Conservation (phyloP, 164 flowering plant species). For the Sextonia rubra region DNA sequence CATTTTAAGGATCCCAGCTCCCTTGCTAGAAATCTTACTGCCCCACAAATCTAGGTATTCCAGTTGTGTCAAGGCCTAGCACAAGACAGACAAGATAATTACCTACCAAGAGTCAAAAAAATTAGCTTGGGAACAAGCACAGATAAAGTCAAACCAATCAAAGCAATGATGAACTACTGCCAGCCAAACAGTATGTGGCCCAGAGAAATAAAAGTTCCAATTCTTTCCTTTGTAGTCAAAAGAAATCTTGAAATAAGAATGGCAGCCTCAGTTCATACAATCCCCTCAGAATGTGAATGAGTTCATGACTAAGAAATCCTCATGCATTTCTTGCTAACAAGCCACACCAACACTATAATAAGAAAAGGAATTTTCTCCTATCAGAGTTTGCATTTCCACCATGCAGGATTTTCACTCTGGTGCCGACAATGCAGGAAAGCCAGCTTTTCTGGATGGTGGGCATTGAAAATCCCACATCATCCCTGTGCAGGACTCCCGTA, state of each 20-base stretch:
- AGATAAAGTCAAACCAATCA: background rate
- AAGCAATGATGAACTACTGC: background rate
- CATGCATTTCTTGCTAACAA: too few relatives aligned
- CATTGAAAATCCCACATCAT: too few relatives aligned
- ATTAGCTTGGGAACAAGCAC: background rate
- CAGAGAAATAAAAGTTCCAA: background rate
- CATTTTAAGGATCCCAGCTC: conserved; percentile 38
- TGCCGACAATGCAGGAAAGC: background rate
- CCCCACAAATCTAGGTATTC: conserved; percentile 90
- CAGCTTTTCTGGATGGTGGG: background rate
- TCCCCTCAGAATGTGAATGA: background rate
- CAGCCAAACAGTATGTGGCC: background rate
- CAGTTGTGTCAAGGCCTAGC: conserved; percentile 60
- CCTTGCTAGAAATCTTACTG: conserved; percentile 62
- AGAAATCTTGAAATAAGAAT: background rate
- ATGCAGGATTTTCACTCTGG: background rate
- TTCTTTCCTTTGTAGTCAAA: background rate
- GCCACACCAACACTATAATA: too few relatives aligned
- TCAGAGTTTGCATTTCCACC: too few relatives aligned
- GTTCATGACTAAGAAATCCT: too few relatives aligned
- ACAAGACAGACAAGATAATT: conserved; percentile 4
- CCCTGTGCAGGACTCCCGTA: too few relatives aligned
- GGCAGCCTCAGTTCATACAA: background rate
- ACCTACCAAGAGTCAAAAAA: background rate
- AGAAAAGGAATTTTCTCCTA: too few relatives aligned